Conservation (phyloP, 176 grass and related monocot species). For the Zizania latifolia region DNA sequence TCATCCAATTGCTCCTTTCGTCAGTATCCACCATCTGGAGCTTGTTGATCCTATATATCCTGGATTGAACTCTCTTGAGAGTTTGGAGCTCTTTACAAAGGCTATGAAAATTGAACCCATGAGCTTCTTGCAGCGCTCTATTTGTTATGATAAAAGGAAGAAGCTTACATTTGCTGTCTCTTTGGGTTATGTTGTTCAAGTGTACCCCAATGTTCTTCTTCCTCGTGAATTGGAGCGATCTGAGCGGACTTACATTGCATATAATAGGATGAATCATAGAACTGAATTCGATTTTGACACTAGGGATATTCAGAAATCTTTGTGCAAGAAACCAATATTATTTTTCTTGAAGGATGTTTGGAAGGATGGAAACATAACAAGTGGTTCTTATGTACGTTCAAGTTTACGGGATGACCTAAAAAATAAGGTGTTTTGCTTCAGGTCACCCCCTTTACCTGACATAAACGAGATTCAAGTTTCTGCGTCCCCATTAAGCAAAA, state of each 20-base stretch:
- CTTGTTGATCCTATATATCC: conserved; percentile 82
- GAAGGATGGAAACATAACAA: conserved; percentile 65
- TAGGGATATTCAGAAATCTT: conserved; percentile 66
- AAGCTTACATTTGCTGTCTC: conserved; percentile 77
- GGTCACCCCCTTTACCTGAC: conserved; percentile 62
- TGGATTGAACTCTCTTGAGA: conserved; percentile 67
- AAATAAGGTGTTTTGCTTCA: conserved; percentile 88
- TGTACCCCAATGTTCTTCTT: conserved; percentile 75
- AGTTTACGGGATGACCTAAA: conserved; percentile 62
- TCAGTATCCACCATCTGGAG: conserved; percentile 90
- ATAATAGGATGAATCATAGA: conserved; percentile 64
- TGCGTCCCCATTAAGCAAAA: conserved; percentile 65
- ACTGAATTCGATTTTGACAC: conserved; percentile 96
- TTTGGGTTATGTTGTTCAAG: conserved; percentile 85
- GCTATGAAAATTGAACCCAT: conserved; percentile 81
- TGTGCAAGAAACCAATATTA: conserved; percentile 82
- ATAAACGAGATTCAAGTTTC: conserved; percentile 75
- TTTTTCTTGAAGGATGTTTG: conserved; percentile 84
- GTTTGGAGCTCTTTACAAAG: conserved; percentile 81
- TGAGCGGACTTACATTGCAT: conserved; percentile 67
- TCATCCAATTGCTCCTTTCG: conserved; percentile 85
- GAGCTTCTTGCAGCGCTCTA: conserved; percentile 84
- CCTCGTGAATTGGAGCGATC: conserved; percentile 77
- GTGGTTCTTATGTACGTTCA: conserved; percentile 63
- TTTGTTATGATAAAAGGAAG: conserved; percentile 60